Evolutionary conservation across 345 rosid genomes (phyloP).

Genomic region (Excoecaria cochinchinensis): DNA sequence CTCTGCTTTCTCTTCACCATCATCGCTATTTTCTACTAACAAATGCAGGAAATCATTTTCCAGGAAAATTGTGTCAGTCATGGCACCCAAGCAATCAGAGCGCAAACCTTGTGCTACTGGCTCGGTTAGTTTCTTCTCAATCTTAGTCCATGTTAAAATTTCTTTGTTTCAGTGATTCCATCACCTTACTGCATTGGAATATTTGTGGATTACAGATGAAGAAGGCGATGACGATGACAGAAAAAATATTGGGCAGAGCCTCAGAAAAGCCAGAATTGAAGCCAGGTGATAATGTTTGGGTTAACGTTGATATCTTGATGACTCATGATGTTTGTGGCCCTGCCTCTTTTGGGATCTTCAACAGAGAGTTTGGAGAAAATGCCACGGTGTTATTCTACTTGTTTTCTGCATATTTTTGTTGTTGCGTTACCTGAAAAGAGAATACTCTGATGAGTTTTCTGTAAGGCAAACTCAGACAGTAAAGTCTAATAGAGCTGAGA

Average conservation of each 20-base stretch:
- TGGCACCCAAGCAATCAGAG: slow-evolving; percentile 75
- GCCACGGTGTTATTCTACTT: slow-evolving; percentile 57
- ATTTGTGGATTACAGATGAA: slow-evolving; percentile 55
- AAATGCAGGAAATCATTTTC: slow-evolving; percentile 54
- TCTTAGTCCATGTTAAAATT: background rate
- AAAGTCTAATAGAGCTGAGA: too few relatives aligned
- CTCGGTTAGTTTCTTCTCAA: slow-evolving; percentile 28
- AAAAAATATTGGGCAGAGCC: slow-evolving; percentile 85
- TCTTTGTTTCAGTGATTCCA: background rate
- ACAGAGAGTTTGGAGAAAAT: slow-evolving; percentile 79
- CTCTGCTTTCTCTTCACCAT: slow-evolving; percentile 38
- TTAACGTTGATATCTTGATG: slow-evolving; percentile 84
- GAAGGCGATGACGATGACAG: slow-evolving; percentile 93
- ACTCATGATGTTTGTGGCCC: slow-evolving; percentile 98
- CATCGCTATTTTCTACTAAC: slow-evolving; percentile 42
- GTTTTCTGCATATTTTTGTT: background rate
- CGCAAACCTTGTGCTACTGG: slow-evolving; percentile 83
- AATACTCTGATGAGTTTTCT: too few relatives aligned
- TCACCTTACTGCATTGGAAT: background rate
- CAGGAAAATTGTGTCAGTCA: slow-evolving; percentile 65
- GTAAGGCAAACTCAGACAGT: too few relatives aligned
- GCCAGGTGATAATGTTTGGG: slow-evolving; percentile 98
- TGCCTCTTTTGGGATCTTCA: slow-evolving; percentile 86
- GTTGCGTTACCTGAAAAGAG: too few relatives aligned
- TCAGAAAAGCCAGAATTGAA: slow-evolving; percentile 63